Evolutionary conservation across 148 eudicot species (phyloP).

Genomic region (Vaccinium macrocarpon): DNA sequence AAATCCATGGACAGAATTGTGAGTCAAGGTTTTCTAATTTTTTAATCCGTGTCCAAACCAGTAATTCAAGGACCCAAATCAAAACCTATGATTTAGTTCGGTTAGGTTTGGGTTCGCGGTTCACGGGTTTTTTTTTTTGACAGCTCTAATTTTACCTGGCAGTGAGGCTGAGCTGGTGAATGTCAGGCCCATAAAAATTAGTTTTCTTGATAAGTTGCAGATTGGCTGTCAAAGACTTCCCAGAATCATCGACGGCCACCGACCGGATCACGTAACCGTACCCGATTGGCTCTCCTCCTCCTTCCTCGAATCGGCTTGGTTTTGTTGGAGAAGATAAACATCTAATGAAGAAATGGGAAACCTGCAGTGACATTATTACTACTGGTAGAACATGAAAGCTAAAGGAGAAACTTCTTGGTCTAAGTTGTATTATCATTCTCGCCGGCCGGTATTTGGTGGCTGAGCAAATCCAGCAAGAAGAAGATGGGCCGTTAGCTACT

Average conservation of each 20-base stretch:
- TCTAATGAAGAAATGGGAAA: not conserved
- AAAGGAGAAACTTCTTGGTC: not conserved
- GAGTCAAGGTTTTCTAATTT: too few relatives aligned
- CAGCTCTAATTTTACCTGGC: slow-evolving; percentile 37
- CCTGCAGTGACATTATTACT: not conserved
- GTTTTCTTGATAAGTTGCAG: slow-evolving; percentile 42
- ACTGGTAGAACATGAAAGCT: not conserved
- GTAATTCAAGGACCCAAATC: too few relatives aligned
- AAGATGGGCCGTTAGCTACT: not conserved
- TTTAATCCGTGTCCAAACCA: too few relatives aligned
- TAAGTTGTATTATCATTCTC: not conserved
- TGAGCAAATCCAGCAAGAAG: not conserved
- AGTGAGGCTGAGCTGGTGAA: slow-evolving; percentile 42
- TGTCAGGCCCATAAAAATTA: slow-evolving; percentile 49
- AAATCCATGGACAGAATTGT: too few relatives aligned
- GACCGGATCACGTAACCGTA: slow-evolving; percentile 46
- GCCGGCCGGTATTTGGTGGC: not conserved
- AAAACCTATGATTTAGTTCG: too few relatives aligned
- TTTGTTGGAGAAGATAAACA: slow-evolving; percentile 2
- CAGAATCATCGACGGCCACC: slow-evolving; percentile 7
- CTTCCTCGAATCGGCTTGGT: not conserved
- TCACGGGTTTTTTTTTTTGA: too few relatives aligned
- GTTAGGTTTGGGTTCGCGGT: too few relatives aligned
- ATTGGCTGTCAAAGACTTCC: slow-evolving; percentile 31
- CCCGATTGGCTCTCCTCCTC: slow-evolving; percentile 19